A percentile compares a stretch with the other conserved stretches of the same genome.
Conservation (phyloP, 345 rosid genomes). For the Erodium maritimum region DNA sequence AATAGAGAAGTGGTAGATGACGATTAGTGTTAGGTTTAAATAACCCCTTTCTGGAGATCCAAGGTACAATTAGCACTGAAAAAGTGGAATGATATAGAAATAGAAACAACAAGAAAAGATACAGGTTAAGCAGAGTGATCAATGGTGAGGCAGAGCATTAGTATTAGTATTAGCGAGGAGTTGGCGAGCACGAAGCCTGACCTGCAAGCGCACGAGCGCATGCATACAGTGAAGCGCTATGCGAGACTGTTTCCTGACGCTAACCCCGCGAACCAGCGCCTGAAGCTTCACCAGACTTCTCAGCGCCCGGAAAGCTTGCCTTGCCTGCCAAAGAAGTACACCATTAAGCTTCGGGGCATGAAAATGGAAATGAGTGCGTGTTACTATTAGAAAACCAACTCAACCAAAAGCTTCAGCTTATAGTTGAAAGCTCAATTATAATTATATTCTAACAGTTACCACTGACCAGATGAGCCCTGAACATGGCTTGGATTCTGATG, state of each 20-base stretch:
- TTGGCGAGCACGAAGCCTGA: slow-evolving; percentile 62
- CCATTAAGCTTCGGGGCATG: no score
- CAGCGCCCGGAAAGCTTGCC: slow-evolving; percentile 63
- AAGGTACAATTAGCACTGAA: no score
- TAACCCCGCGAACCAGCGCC: slow-evolving; percentile 58
- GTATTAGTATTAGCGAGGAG: slow-evolving; percentile 19
- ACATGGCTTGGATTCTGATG: slow-evolving; percentile 56
- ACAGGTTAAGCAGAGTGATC: no score
- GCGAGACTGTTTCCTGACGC: slow-evolving; percentile 49
- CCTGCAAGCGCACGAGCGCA: slow-evolving; percentile 67
- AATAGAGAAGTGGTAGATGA: no score
- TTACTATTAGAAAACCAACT: no score
- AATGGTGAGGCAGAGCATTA: neutral
- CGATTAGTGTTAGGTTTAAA: no score
- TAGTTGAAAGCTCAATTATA: no score
- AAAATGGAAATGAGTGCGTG: neutral
- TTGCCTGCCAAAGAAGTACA: slow-evolving; percentile 39
- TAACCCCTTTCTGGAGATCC: no score
- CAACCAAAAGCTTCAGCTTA: no score
- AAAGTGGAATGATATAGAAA: no score
- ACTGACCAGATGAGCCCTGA: slow-evolving; percentile 91
- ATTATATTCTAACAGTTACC: no score
- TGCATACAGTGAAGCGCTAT: slow-evolving; percentile 71
- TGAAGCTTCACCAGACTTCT: slow-evolving; percentile 79
- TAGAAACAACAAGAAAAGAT: no score